A percentile compares a stretch with the other conserved stretches of the same genome.
These are phyloP conservation scores for Agaricus subrufescens DNA, from an alignment of 768 basidiomycete species.

Conservation along the genomic window DNA sequence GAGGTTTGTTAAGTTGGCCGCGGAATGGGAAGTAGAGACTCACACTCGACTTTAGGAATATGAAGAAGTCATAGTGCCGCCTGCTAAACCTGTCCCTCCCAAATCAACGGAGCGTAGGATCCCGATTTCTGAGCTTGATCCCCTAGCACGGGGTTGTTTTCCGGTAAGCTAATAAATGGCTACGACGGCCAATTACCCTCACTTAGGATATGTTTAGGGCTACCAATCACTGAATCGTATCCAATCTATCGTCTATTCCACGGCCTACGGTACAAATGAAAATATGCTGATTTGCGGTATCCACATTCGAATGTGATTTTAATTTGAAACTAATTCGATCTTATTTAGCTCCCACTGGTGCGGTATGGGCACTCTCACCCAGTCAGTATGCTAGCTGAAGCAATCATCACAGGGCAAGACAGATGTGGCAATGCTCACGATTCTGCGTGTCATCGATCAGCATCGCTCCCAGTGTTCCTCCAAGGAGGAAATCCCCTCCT, in stretches of 20 bases:
- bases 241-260: conserved; percentile 91
- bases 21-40: background rate
- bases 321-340: background rate
- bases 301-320: conserved; percentile 1
- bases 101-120: conserved; percentile 68
- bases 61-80: conserved; percentile 89
- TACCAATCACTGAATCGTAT: conserved; percentile 88
- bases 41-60: conserved; percentile 50
- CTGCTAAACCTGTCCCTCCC: conserved; percentile 73
- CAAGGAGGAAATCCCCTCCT: conserved; percentile 32
- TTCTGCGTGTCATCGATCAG: conserved; percentile 83
- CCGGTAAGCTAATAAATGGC: conserved; percentile 44
- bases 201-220: conserved; percentile 58
- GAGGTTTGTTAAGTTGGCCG: conserved; percentile 45
- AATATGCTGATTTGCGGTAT: conserved; percentile 91
- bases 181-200: background rate
- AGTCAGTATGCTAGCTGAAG: conserved; percentile 8
- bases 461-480: conserved; percentile 34
- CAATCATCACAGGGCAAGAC: conserved; percentile 83
- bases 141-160: conserved; percentile 77
- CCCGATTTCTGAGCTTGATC: conserved; percentile 67
- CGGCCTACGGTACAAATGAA: conserved; percentile 93
- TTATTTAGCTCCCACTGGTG: conserved; percentile 87
- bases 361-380: conserved; percentile 52
- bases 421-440: conserved; percentile 91